A percentile compares a stretch with the other conserved stretches of the same genome.
phyloP scores from a whole-genome alignment of 352 stramenopile genomes.

The Phytophthora citricola region DNA sequence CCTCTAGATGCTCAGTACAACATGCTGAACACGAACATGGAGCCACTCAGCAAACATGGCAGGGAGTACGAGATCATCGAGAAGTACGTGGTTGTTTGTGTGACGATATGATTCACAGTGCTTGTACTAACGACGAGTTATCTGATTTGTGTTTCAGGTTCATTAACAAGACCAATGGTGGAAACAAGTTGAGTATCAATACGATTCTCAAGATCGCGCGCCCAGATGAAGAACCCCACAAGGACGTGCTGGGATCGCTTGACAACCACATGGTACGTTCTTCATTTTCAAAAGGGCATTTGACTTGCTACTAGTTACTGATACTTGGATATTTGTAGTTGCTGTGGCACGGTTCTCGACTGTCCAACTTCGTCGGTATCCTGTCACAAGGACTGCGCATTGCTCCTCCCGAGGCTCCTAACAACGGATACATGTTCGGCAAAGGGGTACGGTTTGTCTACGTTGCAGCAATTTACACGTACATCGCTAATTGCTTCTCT shows the following conservation, averaged over 20 bases:
- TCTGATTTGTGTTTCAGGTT: conserved; percentile 37
- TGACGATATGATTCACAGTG: background rate
- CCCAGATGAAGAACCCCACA: conserved; percentile 50
- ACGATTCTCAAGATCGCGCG: conserved; percentile 61
- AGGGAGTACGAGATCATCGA: conserved; percentile 67
- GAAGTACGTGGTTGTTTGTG: conserved; percentile 24
- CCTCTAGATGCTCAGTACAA: conserved; percentile 62
- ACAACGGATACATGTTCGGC: conserved; percentile 77
- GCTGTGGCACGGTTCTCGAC: conserved; percentile 64
- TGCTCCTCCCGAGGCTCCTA: conserved; percentile 66
- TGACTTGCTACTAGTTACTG: background rate
- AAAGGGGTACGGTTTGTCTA: conserved; percentile 52
- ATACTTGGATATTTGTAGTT: conserved; percentile 30
- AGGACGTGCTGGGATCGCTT: conserved; percentile 43
- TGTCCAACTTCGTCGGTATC: conserved; percentile 75
- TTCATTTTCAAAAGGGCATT: background rate
- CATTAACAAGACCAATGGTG: conserved; percentile 55
- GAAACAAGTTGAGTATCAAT: conserved; percentile 55
- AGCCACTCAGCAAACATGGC: conserved; percentile 38
- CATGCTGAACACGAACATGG: conserved; percentile 58
- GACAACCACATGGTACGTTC: conserved; percentile 60
- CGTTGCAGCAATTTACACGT: too few relatives aligned
- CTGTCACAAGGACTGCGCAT: conserved; percentile 72
- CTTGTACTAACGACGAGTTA: conserved; percentile 4
- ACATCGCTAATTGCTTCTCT: too few relatives aligned